Base-by-base conservation (phyloP, 2,329 filamentous ascomycete genomes). In the Cercospora zeae-maydis region DNA sequence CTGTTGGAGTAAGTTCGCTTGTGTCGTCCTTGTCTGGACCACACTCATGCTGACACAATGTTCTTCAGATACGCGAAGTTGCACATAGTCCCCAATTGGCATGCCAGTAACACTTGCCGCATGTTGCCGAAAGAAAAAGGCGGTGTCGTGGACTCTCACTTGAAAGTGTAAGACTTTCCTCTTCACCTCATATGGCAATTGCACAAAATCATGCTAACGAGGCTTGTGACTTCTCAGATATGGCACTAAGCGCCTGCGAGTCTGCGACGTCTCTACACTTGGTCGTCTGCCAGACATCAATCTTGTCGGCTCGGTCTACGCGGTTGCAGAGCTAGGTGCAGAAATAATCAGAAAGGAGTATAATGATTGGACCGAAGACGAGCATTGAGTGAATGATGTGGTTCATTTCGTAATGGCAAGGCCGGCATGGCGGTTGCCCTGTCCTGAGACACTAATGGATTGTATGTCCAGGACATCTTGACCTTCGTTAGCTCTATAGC, bases 221-320 rank as follows among this genome's bases (percentile, higher is more conserved):
- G 19, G 4, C 21, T 45, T 45, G 19, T 11, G 39, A 45, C 39
- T 45, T 24, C 0, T 21, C 19, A 52, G 47, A 9, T 66, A 68
- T 33, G 71, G 69, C 10, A 64, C 67, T 1, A 61, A 63, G 34
- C 66, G 64, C 19, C 59, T 72, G 13, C 61, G 71, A 13, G 64
- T 72, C 16, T 67, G 71, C 49, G 70, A 72, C 47, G 70, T 66
- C 11, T 58, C 55, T 10, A 66, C 62, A 16, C 60, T 66, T 47
- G 62, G 64, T 13, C 51, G 64, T 14, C 31, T 66, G 51, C 64
- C 64, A 21, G 64, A 66, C 27, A 59, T 66, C 10, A 66, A 66
- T 42, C 57, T 66, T n/a, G 64, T 66, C 11, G 64, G 64, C 2
- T 53, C 64, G 8, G 64, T 66, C 0, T 66, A 62, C 51, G 64